These are phyloP conservation scores for Fusarium tjaetaba DNA, from an alignment of 2,329 filamentous ascomycete species.

Conservation along the genomic window DNA sequence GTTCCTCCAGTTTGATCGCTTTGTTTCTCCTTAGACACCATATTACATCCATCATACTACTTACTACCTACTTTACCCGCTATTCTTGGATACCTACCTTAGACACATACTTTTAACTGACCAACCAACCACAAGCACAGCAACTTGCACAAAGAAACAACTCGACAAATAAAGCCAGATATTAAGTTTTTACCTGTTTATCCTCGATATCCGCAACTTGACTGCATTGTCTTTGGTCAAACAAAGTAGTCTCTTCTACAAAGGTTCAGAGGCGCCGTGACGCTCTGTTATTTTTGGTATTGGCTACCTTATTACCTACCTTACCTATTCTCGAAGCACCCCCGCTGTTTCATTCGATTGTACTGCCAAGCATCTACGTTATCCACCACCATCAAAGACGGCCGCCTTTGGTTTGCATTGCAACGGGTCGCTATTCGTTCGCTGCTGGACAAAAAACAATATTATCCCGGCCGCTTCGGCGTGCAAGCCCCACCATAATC, in stretches of 20 bases:
- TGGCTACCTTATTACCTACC: not conserved
- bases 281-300: not conserved
- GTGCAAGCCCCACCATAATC: slow-evolving; percentile 38
- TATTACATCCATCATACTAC: not conserved
- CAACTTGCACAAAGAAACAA: slow-evolving; percentile 8
- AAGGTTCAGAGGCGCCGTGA: not conserved
- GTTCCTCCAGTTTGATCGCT: not conserved
- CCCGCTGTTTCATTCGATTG: slow-evolving; percentile 18
- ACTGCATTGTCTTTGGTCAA: not conserved
- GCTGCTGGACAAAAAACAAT: slow-evolving; percentile 19
- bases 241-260: not conserved
- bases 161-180: not conserved
- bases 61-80: not conserved
- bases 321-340: not conserved
- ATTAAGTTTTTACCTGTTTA: not conserved
- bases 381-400: slow-evolving; percentile 22
- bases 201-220: not conserved
- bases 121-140: slow-evolving; percentile 2
- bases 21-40: not conserved
- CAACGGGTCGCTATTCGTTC: slow-evolving; percentile 17
- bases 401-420: slow-evolving; percentile 4
- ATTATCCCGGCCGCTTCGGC: slow-evolving; percentile 29
- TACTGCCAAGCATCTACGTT: slow-evolving; percentile 22
- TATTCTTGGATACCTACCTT: not conserved
- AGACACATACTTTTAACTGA: slow-evolving; percentile 8